These are phyloP conservation scores for Phyllostachys edulis DNA, from an alignment of 176 grass and related monocot species.

Conservation along the genomic window DNA sequence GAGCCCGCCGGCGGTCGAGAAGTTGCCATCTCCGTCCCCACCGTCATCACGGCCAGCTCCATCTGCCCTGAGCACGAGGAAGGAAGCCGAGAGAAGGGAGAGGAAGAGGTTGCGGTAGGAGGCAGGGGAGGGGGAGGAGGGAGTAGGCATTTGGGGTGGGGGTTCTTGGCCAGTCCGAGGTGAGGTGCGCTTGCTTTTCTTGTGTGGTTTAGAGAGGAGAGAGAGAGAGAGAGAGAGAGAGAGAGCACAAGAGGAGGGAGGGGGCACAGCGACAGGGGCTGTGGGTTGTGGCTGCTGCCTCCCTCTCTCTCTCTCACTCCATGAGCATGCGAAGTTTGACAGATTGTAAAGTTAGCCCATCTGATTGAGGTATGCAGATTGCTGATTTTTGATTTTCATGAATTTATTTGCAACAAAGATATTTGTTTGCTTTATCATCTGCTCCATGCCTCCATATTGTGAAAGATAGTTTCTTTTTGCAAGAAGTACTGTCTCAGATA, in stretches of 20 bases:
- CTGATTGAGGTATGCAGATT: too few relatives aligned
- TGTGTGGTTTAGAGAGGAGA: background rate
- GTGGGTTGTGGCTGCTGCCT: background rate
- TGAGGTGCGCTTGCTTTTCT: conserved; percentile 19
- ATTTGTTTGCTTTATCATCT: too few relatives aligned
- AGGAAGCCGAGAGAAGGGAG: background rate
- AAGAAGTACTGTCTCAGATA: too few relatives aligned
- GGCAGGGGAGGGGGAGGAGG: background rate
- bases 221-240: background rate
- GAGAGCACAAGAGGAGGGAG: background rate
- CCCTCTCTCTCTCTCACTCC: background rate
- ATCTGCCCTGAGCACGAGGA: background rate
- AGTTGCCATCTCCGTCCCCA: conserved; percentile 34
- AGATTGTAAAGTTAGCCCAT: too few relatives aligned
- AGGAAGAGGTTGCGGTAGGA: background rate
- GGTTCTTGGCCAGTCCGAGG: background rate
- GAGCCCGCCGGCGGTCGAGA: conserved; percentile 48
- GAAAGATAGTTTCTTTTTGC: too few relatives aligned
- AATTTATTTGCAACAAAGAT: too few relatives aligned
- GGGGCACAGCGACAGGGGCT: background rate
- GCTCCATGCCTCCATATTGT: too few relatives aligned
- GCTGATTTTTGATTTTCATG: too few relatives aligned
- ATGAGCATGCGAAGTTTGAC: too few relatives aligned
- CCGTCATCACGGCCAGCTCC: too few relatives aligned
- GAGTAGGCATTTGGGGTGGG: conserved; percentile 30